These are phyloP conservation scores for Poteriospumella lacustris DNA, from an alignment of 108 stramenopile species.

Conservation along the genomic window DNA sequence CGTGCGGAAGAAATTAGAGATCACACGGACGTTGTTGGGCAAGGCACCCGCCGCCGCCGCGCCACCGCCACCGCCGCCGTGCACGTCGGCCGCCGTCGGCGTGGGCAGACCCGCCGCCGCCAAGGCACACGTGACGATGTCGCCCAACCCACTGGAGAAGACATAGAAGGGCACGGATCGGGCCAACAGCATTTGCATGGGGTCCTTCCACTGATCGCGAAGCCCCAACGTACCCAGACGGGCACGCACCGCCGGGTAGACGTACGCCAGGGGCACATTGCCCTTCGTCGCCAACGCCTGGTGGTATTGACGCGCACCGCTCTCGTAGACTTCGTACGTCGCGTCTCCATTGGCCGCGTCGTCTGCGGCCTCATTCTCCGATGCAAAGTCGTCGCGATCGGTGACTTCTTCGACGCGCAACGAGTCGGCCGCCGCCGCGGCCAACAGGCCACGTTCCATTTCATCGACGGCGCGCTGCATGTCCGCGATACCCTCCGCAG, in stretches of 20 bases:
- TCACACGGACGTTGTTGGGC: not conserved
- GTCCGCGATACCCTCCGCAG: not conserved
- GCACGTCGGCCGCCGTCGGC: not conserved
- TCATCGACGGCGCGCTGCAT: not conserved
- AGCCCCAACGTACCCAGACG: too few relatives aligned
- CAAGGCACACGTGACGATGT: not conserved
- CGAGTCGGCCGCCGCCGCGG: too few relatives aligned
- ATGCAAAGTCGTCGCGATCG: not conserved
- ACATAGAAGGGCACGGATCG: not conserved
- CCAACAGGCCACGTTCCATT: too few relatives aligned
- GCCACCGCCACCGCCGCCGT: too few relatives aligned
- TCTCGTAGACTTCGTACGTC: too few relatives aligned
- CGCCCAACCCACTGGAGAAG: slow-evolving; percentile 19
- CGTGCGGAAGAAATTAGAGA: slow-evolving; percentile 19
- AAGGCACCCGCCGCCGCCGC: not conserved
- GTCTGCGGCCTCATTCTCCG: too few relatives aligned
- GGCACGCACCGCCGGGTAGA: too few relatives aligned
- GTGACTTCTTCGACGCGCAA: not conserved
- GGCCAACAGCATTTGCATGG: not conserved
- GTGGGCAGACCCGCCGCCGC: not conserved
- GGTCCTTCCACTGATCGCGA: not conserved
- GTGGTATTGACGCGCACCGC: too few relatives aligned
- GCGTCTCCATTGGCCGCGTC: too few relatives aligned
- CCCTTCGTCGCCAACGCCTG: too few relatives aligned
- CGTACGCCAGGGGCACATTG: too few relatives aligned